Percentiles rank a stretch among this genome's conserved stretches.
phyloP scores from a whole-genome alignment of 2,329 filamentous ascomycete genomes.

The Fusarium sp. region DNA sequence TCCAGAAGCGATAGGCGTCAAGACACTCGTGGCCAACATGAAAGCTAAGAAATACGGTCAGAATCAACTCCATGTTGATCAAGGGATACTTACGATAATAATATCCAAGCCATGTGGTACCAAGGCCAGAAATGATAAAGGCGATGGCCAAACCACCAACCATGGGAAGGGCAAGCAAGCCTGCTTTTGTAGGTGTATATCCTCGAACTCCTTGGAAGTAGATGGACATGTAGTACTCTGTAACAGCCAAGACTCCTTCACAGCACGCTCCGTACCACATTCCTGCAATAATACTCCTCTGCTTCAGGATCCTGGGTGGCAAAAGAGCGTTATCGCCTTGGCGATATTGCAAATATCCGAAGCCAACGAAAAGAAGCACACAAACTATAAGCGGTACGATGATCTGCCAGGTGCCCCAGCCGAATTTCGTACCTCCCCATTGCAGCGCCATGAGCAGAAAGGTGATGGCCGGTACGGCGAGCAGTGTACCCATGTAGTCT shows the following conservation, averaged over 20 bases:
- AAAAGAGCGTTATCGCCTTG: conserved; percentile 41
- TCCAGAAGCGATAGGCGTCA: conserved; percentile 41
- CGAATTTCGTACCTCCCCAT: conserved; percentile 45
- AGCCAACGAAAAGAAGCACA: conserved; percentile 13
- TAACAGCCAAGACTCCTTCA: conserved; percentile 42
- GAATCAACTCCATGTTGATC: rapidly evolving
- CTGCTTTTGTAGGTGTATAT: conserved; percentile 38
- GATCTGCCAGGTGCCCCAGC: conserved; percentile 44
- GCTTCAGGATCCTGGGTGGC: conserved; percentile 39
- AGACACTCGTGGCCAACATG: conserved; percentile 43
- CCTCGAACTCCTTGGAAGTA: conserved; percentile 48
- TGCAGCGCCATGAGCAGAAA: conserved; percentile 46
- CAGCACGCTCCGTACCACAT: conserved; percentile 46
- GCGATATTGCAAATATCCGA: conserved; percentile 39
- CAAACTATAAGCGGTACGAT: conserved; percentile 36
- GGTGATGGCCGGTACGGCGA: conserved; percentile 37
- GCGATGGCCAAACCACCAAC: conserved; percentile 36
- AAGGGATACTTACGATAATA: conserved; percentile 39
- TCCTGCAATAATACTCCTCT: conserved; percentile 44
- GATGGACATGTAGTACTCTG: conserved; percentile 48
- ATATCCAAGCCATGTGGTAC: conserved; percentile 42
- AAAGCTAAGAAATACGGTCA: conserved; percentile 34
- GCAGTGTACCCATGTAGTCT: conserved; percentile 24
- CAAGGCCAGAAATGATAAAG: conserved; percentile 41
- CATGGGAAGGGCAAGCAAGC: conserved; percentile 44